phyloP scores from a whole-genome alignment of 495 filamentous ascomycete species.

The Terfezia claveryi region DNA sequence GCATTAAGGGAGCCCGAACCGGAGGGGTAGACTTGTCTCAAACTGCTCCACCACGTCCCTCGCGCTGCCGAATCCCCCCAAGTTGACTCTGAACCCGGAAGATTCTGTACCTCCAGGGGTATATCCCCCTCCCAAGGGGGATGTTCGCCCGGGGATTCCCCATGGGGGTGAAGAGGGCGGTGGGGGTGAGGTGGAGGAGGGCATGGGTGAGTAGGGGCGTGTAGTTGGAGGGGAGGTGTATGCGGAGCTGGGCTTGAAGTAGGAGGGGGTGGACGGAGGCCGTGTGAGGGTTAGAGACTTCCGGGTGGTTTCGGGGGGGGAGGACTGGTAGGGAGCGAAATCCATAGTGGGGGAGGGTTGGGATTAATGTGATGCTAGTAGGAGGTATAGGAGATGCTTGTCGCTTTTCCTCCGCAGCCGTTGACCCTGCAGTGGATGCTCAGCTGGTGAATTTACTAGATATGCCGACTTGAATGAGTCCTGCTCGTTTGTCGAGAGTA shows the following conservation, averaged over 20 bases:
- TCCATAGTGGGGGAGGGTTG: constrained; percentile 36
- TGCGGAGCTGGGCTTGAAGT: constrained; percentile 2
- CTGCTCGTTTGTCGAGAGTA: too few species aligned
- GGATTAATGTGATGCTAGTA: neutral
- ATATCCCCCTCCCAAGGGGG: constrained; percentile 17
- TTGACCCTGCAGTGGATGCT: too few species aligned
- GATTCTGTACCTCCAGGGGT: constrained; percentile 8
- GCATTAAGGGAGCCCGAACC: constrained; percentile 15
- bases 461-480: too few species aligned
- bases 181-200: constrained; percentile 20
- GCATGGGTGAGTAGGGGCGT: constrained; percentile 27
- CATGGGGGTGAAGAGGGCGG: constrained; percentile 20
- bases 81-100: constrained; percentile 18
- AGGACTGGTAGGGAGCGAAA: constrained; percentile 80
- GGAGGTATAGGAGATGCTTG: neutral
- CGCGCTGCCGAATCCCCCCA: constrained; percentile 13
- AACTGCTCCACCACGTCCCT: constrained; percentile 34
- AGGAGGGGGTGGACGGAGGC: constrained; percentile 40
- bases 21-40: constrained; percentile 45
- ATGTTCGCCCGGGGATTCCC: constrained; percentile 12
- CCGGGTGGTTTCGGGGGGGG: constrained; percentile 16
- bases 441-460: too few species aligned
- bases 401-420: neutral
- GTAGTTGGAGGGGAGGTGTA: constrained; percentile 24
- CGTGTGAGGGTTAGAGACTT: constrained; percentile 50